Evolutionary conservation across 768 basidiomycete species (phyloP).

Genomic region (Russula sp.): DNA sequence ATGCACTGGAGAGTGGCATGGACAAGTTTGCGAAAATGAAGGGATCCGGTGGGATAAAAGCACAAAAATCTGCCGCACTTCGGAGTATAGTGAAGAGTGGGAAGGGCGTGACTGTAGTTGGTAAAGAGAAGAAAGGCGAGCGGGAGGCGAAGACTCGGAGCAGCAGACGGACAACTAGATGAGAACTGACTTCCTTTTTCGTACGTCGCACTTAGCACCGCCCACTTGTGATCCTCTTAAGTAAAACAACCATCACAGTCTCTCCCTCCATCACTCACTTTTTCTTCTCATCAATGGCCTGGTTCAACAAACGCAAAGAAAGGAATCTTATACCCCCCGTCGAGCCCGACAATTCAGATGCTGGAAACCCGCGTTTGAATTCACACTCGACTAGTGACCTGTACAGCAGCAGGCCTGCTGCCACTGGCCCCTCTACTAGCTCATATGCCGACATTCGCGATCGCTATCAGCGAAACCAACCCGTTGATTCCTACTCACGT

Average conservation of each 20-base stretch:
- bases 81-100: constrained; percentile 78
- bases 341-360: constrained; percentile 30
- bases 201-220: not conserved
- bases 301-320: constrained; percentile 58
- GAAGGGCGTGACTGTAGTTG: constrained; percentile 81
- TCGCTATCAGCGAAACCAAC: constrained; percentile 44
- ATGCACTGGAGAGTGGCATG: constrained; percentile 54
- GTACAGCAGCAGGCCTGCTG: constrained; percentile 32
- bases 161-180: not conserved
- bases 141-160: not conserved
- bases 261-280: not conserved
- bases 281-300: constrained; percentile 43
- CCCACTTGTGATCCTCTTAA: not conserved
- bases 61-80: constrained; percentile 79
- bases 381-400: constrained; percentile 51
- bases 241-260: not conserved
- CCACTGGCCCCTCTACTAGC: constrained; percentile 16
- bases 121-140: constrained; percentile 45
- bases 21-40: constrained; percentile 55
- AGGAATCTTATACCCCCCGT: constrained; percentile 65
- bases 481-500: constrained; percentile 58
- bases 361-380: constrained; percentile 31
- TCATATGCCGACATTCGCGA: constrained; percentile 25
- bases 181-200: constrained; percentile 4
- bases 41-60: constrained; percentile 51